A percentile compares a stretch with the other conserved stretches of the same genome.
These are phyloP conservation scores for Mesotaenium endlicherianum DNA, from an alignment of 139 green algal genomes.

Conservation along the genomic window DNA sequence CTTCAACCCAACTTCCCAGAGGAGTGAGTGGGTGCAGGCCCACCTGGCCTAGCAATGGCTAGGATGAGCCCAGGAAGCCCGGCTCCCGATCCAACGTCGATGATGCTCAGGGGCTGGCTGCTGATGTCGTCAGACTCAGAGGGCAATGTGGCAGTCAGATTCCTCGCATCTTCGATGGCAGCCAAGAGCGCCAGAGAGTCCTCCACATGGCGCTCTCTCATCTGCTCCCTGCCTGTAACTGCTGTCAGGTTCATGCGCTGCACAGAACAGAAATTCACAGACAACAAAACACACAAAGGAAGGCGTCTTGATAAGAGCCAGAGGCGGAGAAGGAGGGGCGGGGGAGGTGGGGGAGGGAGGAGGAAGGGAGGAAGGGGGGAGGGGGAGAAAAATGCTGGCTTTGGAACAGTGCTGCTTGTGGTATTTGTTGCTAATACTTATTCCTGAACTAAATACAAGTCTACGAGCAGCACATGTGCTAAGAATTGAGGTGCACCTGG, in stretches of 20 bases:
- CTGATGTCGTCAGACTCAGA: neutral
- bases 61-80: constrained; percentile 46
- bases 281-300: neutral
- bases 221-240: constrained; percentile 23
- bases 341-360: too few species aligned
- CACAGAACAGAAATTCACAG: neutral
- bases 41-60: constrained; percentile 46
- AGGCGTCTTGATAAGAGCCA: too few species aligned
- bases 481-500: too few species aligned
- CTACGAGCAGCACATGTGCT: too few species aligned
- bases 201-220: constrained; percentile 50
- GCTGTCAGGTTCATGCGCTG: constrained; percentile 53
- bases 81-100: constrained; percentile 50
- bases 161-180: constrained; percentile 18
- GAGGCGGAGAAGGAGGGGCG: too few species aligned
- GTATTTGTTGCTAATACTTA: too few species aligned
- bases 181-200: constrained; percentile 51
- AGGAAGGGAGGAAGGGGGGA: too few species aligned
- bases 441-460: too few species aligned
- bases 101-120: constrained; percentile 1
- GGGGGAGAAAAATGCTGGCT: too few species aligned
- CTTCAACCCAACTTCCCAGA: too few species aligned
- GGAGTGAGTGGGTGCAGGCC: neutral
- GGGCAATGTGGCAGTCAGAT: neutral
- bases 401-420: too few species aligned